Percentiles rank a stretch among this genome's conserved stretches.
Conservation (phyloP, 306 rosid genomes). For the Quercus variabilis region DNA sequence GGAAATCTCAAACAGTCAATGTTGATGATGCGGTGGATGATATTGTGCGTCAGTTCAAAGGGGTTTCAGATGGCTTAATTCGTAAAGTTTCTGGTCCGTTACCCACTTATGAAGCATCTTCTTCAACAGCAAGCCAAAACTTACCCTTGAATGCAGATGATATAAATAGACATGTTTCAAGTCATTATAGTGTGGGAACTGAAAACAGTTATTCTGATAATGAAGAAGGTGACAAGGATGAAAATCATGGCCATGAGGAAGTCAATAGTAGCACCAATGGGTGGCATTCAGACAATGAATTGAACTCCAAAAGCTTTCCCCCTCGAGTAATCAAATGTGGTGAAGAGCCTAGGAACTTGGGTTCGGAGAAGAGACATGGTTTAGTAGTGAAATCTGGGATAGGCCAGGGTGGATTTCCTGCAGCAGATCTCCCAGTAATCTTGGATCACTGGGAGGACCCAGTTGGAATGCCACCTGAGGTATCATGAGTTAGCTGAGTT, state of each 20-base stretch:
- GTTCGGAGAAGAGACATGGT: conserved; percentile 45
- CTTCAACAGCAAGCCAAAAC: conserved; percentile 34
- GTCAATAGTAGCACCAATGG: conserved; percentile 40
- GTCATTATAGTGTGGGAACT: conserved; percentile 46
- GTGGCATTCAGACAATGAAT: conserved; percentile 73
- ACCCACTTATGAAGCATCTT: conserved; percentile 38
- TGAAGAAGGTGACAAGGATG: conserved; percentile 51
- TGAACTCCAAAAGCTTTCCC: conserved; percentile 52
- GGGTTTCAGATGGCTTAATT: conserved; percentile 85
- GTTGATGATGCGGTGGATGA: conserved; percentile 97
- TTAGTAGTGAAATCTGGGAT: conserved; percentile 36
- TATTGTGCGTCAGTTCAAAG: conserved; percentile 90
- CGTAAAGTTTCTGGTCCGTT: conserved; percentile 66
- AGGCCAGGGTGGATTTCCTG: conserved; percentile 39
- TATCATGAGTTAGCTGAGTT: conserved; percentile 27
- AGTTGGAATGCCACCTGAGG: conserved; percentile 92
- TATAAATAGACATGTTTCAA: conserved; percentile 34
- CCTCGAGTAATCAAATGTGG: conserved; percentile 32
- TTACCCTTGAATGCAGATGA: conserved; percentile 58
- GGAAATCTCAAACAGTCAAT: conserved; percentile 53
- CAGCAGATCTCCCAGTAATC: conserved; percentile 29
- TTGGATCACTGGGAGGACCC: conserved; percentile 56
- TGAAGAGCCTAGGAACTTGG: conserved; percentile 38
- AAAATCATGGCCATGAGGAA: conserved; percentile 33
- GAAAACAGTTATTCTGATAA: conserved; percentile 56